phyloP scores from a whole-genome alignment of 805 yeast genomes.

The Lipomyces japonicus region DNA sequence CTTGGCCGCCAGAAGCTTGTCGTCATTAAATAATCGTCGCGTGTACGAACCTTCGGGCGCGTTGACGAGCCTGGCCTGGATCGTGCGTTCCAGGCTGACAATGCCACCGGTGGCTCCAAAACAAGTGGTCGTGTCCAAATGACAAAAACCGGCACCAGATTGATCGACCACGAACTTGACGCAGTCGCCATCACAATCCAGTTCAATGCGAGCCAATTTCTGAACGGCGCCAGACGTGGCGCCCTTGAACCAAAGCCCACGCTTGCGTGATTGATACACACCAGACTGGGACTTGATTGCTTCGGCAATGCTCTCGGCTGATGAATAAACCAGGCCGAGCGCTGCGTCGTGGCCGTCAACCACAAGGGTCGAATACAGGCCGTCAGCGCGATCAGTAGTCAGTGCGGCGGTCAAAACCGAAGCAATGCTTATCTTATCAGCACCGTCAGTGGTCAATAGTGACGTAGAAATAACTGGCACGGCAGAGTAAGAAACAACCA shows the following conservation, averaged over 20 bases:
- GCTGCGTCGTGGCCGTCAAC: conserved; percentile 64
- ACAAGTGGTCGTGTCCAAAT: conserved; percentile 74
- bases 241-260: conserved; percentile 95
- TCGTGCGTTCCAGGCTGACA: conserved; percentile 60
- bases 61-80: conserved; percentile 54
- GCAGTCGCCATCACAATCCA: conserved; percentile 93
- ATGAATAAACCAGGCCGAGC: conserved; percentile 88
- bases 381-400: conserved; percentile 78
- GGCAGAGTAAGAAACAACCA: conserved; percentile 10
- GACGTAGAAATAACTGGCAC: conserved; percentile 27
- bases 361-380: conserved; percentile 79
- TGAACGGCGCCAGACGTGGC: conserved; percentile 96
- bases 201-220: conserved; percentile 56
- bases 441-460: conserved; percentile 24
- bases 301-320: conserved; percentile 71
- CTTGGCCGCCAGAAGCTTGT: conserved; percentile 71
- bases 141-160: conserved; percentile 88
- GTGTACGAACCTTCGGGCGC: conserved; percentile 97
- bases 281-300: conserved; percentile 81
- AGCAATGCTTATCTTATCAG: conserved; percentile 24
- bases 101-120: conserved; percentile 72
- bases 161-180: conserved; percentile 83
- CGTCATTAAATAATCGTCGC: conserved; percentile 77
- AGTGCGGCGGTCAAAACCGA: conserved; percentile 14
- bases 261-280: conserved; percentile 84